A percentile compares a stretch with the other conserved stretches of the same genome.
Evolutionary conservation across 768 basidiomycete genomes (phyloP).

Genomic region (Auricularia cornea): DNA sequence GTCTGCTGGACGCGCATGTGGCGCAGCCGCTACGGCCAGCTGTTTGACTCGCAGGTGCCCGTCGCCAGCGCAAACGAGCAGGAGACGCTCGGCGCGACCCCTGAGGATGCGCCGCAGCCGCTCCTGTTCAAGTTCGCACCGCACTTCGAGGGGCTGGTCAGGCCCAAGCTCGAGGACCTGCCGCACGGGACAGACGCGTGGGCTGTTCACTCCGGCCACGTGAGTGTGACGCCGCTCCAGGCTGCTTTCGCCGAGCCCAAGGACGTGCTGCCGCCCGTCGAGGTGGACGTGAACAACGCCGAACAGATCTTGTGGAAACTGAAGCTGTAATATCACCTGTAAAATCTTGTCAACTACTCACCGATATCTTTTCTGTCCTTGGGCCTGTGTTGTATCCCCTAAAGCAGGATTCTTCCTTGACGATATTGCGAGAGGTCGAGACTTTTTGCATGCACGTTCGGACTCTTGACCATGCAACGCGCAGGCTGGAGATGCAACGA

Average conservation of each 20-base stretch:
- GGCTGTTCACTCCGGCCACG: conserved; percentile 63
- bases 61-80: conserved; percentile 13
- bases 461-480: too few relatives aligned
- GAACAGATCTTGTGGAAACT: conserved; percentile 47
- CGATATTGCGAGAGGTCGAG: too few relatives aligned
- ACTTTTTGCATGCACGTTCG: too few relatives aligned
- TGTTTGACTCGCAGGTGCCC: conserved; percentile 53
- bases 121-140: conserved; percentile 72
- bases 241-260: conserved; percentile 65
- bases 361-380: too few relatives aligned
- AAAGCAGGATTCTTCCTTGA: too few relatives aligned
- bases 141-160: conserved; percentile 60
- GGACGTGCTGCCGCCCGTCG: conserved; percentile 11
- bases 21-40: conserved; percentile 74
- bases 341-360: too few relatives aligned
- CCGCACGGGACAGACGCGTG: conserved; percentile 76
- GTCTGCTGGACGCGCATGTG: conserved; percentile 78
- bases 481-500: too few relatives aligned
- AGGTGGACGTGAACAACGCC: conserved; percentile 19
- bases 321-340: conserved; percentile 36
- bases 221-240: conserved; percentile 70
- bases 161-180: conserved; percentile 46
- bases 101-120: conserved; percentile 6
- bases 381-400: too few relatives aligned
- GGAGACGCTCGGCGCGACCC: conserved; percentile 2